Base-by-base conservation (phyloP, 768 basidiomycete genomes). In the Termitomyces bulborhizus region DNA sequence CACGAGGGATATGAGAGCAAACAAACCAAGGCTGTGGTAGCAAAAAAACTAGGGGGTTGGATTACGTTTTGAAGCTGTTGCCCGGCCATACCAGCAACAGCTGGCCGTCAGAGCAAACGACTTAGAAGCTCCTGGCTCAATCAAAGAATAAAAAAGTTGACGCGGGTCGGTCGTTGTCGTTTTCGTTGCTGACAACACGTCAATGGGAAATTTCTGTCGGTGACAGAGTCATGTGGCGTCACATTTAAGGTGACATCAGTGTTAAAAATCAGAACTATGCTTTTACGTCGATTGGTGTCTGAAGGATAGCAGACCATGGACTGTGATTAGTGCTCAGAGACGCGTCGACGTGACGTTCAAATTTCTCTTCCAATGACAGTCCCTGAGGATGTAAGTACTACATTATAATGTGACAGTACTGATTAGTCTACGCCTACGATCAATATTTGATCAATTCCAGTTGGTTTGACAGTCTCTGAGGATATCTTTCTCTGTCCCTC, bases 31-130 rank as follows among this genome's bases (percentile, higher is more conserved):
- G 79, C 77, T 56, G 76, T 73, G 13, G 77, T 75, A 36, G 78
- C 69, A 57, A 81, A 78, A 66, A 78, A 81, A 65, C 79, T 81
- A 47, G 78, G 67, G 48, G 75, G 76, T 65, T 76, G 74, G 15
- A 48, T 44, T 18, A 40, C 48, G 32, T 24, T 48, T 12, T 43
- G 18, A 15, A 16, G 34, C 40, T 45, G 44, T 40, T 55, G 39
- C 57, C 69, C 60, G 45, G 60, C 65, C 71, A 74, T 74, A 43
- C 66, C 69, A 71, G 67, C 66, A 50, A 45, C 15, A 51, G 65
- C 66, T 63, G 63, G 65, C 50, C 51, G 44, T 51, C 52, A 32
- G 9, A 60, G 36, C 34, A 1, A 45, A 12, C 24, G 34, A 53
- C 26, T 18, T 42, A 3, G 7, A 54, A 43, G 55, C 48, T 51